Conservation (phyloP, 371 early-diverging fungal species). For the Lichtheimia ornata region DNA sequence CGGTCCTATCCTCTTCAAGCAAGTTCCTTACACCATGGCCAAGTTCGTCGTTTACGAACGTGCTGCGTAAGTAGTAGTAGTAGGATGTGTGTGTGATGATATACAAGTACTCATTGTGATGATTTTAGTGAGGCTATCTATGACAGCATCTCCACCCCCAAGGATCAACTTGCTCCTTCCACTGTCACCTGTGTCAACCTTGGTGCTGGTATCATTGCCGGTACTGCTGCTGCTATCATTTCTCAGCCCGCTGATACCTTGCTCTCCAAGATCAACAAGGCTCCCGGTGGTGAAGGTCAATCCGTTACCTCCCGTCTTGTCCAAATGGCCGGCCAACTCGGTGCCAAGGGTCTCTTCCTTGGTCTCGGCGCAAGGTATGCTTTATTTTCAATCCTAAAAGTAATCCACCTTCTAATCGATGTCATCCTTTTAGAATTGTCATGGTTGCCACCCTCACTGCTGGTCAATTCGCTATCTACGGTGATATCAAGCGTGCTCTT, state of each 20-base stretch:
- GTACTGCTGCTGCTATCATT: slow-evolving; percentile 61
- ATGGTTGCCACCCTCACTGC: slow-evolving; percentile 81
- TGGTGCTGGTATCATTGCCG: slow-evolving; percentile 57
- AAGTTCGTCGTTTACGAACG: slow-evolving; percentile 63
- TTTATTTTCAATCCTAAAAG: no score
- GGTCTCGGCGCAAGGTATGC: slow-evolving; percentile 58
- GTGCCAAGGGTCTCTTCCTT: slow-evolving; percentile 65
- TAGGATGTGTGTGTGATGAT: not conserved
- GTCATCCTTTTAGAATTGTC: slow-evolving; percentile 55
- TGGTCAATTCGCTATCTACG: slow-evolving; percentile 66
- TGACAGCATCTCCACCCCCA: slow-evolving; percentile 45
- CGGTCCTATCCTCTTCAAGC: slow-evolving; percentile 77
- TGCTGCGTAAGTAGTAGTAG: slow-evolving; percentile 49
- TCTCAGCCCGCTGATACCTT: slow-evolving; percentile 65
- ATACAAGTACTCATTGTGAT: not conserved
- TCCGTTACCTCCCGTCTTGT: slow-evolving; percentile 58
- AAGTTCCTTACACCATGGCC: slow-evolving; percentile 72
- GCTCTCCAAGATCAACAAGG: slow-evolving; percentile 70
- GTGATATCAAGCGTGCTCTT: slow-evolving; percentile 72
- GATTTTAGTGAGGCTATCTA: slow-evolving; percentile 48
- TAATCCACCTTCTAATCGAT: no score
- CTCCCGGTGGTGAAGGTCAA: slow-evolving; percentile 64
- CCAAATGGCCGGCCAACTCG: slow-evolving; percentile 64
- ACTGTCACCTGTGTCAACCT: slow-evolving; percentile 53
- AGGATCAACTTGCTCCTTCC: slow-evolving; percentile 51